phyloP scores from a whole-genome alignment of 2,329 filamentous ascomycete species.

The Monosporascus sp. region DNA sequence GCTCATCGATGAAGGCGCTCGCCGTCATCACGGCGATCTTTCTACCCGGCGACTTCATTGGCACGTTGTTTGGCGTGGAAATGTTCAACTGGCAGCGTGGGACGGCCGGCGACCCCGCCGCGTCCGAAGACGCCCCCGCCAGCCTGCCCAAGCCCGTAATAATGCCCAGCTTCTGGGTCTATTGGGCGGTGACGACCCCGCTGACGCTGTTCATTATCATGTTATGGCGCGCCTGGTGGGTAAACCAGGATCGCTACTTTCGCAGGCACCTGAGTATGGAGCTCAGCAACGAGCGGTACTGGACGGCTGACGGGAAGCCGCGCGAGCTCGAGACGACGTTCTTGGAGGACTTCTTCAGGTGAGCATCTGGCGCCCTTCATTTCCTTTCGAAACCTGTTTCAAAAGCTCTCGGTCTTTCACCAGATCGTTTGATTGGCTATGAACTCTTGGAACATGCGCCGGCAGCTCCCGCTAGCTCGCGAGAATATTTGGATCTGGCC shows the following conservation, averaged over 20 bases:
- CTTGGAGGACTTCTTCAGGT: conserved; percentile 37
- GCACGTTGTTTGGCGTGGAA: conserved; percentile 41
- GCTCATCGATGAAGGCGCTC: conserved; percentile 43
- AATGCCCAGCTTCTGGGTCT: conserved; percentile 40
- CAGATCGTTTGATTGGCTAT: no score
- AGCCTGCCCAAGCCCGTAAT: conserved; percentile 27
- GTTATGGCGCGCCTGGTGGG: conserved; percentile 43
- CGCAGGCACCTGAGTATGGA: conserved; percentile 39
- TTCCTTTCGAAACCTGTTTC: no score
- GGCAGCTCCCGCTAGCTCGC: no score
- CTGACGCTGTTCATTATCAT: conserved; percentile 38
- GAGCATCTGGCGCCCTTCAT: no score
- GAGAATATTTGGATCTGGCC: no score
- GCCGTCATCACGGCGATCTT: conserved; percentile 45
- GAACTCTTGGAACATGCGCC: no score
- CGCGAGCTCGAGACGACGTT: conserved; percentile 38
- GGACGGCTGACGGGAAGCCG: conserved; percentile 40
- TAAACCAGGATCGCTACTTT: conserved; percentile 42
- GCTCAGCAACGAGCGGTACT: conserved; percentile 44
- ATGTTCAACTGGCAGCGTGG: conserved; percentile 40
- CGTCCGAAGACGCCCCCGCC: conserved; percentile 25
- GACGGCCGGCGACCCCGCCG: conserved; percentile 24
- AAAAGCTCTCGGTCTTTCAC: no score
- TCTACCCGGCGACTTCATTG: conserved; percentile 42
- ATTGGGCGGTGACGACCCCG: conserved; percentile 40